A percentile compares a stretch with the other conserved stretches of the same genome.
Conservation (phyloP, 2,329 filamentous ascomycete species). For the Dactylellina drechsleri region DNA sequence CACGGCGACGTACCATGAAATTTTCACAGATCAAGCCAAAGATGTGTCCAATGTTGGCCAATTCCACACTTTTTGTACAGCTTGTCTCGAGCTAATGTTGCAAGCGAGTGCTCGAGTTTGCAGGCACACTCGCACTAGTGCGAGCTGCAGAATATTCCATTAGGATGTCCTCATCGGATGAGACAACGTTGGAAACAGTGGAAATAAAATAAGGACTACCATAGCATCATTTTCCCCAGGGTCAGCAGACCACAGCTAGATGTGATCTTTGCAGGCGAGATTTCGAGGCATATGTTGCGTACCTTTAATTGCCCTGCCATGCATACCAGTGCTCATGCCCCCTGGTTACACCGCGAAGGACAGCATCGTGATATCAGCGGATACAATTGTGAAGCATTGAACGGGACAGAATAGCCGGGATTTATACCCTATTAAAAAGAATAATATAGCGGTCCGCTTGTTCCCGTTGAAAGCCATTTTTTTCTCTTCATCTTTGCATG, state of each 20-base stretch:
- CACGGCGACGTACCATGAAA: no score
- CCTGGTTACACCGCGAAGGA: no score
- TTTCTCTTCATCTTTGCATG: background rate
- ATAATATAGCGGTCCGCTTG: slow-evolving; percentile 18
- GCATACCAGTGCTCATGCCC: background rate
- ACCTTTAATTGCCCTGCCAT: background rate
- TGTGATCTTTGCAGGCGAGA: slow-evolving; percentile 11
- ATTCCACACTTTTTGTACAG: no score
- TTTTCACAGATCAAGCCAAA: no score
- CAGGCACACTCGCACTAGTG: no score
- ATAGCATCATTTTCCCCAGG: background rate
- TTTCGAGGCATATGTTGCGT: slow-evolving; percentile 19
- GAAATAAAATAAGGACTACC: no score
- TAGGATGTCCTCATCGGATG: no score
- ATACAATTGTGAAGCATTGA: background rate
- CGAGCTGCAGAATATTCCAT: no score
- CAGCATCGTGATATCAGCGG: background rate
- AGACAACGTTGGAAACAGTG: no score
- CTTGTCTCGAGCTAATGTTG: no score
- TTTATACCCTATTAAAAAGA: slow-evolving; percentile 17
- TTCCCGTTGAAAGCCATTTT: background rate
- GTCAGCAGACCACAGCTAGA: slow-evolving; percentile 28
- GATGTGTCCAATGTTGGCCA: no score
- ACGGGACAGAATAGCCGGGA: slow-evolving; percentile 35
- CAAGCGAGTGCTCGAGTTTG: no score